Evolutionary conservation across 2,329 filamentous ascomycete species (phyloP), one percentile per base, ranked within the genome.

Genomic region (Phialocephala sp.): DNA sequence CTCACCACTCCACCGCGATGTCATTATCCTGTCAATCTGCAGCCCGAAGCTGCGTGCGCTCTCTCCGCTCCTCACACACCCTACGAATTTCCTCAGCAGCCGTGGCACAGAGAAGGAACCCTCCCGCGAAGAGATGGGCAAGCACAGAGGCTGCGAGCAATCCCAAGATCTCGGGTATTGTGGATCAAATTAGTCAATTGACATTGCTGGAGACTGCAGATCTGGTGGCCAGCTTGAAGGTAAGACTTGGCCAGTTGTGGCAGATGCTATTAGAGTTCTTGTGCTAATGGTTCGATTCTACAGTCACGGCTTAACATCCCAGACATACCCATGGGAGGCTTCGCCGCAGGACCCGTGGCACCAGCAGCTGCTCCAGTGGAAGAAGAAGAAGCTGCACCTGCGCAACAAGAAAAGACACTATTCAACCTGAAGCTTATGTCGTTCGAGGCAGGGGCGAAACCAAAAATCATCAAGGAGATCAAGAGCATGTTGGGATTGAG

Each of bases 391-490:
- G 92, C 92, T 0, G 93, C 94, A 41, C 92, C 93, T 2, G 91
- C 90, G 45, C 90, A 93, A 73, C 93, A 95, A 80, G 97, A 98
- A 87, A 98, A 90, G 89, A 94, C 94, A 4, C 87, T 99, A 68
- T 99, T 99, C 87, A 97, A 91, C 79, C 82, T 99, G 72, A 98
- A 97, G 84, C 89, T 99, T 69, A 86, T 92, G 80, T 91, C 90
- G 41, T 96, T 98, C 79, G 96, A 99, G 61, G 85, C 93, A 35
- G 85, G 82, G 59, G 84, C 94, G 71, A 99, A 99, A 86, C 93
- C 96, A 76, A 99, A 99, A 91, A 85, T 99, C 76, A 99, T 99
- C 87, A 99, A 99, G 88, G 95, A 99, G 85, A 87, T 99, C 84
- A 99, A 99, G 89, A 89, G 88, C 76, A 86, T 99, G 88, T 84